phyloP scores from a whole-genome alignment of 345 rosid species.

The Eucalyptus leucophloia region DNA sequence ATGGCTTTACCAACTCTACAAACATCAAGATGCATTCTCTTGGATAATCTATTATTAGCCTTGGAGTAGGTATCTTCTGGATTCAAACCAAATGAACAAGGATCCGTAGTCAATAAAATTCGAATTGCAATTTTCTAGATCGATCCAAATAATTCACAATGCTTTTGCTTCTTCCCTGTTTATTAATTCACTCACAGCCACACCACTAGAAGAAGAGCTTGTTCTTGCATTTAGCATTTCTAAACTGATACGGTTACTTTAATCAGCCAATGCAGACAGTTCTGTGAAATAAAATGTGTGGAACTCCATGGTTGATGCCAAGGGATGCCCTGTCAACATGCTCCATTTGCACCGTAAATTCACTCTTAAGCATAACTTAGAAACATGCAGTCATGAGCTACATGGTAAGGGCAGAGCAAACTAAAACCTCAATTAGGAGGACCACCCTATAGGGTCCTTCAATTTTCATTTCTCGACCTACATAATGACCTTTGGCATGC shows the following conservation, averaged over 20 bases:
- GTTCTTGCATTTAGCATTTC: no score
- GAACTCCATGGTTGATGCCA: no score
- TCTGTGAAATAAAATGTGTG: no score
- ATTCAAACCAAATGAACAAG: neutral
- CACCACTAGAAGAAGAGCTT: no score
- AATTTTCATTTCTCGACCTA: neutral
- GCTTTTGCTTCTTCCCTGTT: no score
- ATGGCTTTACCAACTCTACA: neutral
- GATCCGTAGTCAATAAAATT: no score
- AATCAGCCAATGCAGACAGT: no score
- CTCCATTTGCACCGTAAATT: neutral
- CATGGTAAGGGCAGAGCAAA: no score
- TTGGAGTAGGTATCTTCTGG: neutral
- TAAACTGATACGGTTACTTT: no score
- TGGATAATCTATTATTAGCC: neutral
- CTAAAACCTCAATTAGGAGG: neutral
- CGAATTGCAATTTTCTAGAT: no score
- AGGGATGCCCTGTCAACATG: neutral
- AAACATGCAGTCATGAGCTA: neutral
- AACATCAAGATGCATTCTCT: neutral
- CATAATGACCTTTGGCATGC: neutral
- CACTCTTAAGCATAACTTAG: neutral
- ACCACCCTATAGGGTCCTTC: neutral
- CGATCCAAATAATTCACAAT: no score
- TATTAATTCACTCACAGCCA: no score